These are phyloP conservation scores for Calonectria naviculata DNA, from an alignment of 2,329 filamentous ascomycete genomes.

Conservation along the genomic window DNA sequence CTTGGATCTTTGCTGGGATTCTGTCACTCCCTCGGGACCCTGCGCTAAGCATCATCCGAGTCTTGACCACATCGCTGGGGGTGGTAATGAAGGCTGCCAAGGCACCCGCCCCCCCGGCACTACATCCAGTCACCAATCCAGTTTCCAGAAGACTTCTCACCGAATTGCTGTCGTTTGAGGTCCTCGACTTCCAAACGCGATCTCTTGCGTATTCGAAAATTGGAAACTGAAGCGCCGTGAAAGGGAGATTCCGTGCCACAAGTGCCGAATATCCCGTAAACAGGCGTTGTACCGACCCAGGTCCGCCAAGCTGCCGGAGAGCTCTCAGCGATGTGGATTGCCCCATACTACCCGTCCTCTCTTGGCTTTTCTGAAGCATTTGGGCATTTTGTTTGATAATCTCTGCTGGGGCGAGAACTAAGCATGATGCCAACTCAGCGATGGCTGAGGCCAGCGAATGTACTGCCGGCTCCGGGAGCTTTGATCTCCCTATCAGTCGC, in stretches of 20 bases:
- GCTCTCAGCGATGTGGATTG: constrained; percentile 60
- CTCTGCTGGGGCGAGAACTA: constrained; percentile 88
- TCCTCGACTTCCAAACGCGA: constrained; percentile 56
- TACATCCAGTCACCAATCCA: constrained; percentile 76
- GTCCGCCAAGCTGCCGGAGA: constrained; percentile 61
- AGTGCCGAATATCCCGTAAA: constrained; percentile 83
- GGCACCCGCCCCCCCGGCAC: constrained; percentile 79
- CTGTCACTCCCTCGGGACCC: constrained; percentile 39
- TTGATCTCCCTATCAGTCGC: constrained; percentile 63
- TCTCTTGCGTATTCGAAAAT: constrained; percentile 80
- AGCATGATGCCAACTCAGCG: constrained; percentile 86
- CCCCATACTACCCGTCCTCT: constrained; percentile 26
- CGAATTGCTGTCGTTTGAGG: constrained; percentile 37
- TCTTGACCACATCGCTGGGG: constrained; percentile 91
- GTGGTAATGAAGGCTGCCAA: constrained; percentile 86
- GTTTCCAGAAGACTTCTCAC: constrained; percentile 67
- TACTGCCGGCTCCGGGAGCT: constrained; percentile 75
- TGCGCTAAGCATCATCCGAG: constrained; percentile 83
- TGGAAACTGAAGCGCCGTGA: constrained; percentile 90
- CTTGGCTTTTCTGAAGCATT: constrained; percentile 66
- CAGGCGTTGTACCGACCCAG: constrained; percentile 68
- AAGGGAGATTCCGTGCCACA: constrained; percentile 84
- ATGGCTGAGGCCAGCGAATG: constrained; percentile 79
- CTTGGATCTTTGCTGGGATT: constrained; percentile 33
- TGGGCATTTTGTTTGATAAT: constrained; percentile 96